These are phyloP conservation scores for Cinchona pubescens DNA, from an alignment of 257 asterid genomes.

Conservation along the genomic window DNA sequence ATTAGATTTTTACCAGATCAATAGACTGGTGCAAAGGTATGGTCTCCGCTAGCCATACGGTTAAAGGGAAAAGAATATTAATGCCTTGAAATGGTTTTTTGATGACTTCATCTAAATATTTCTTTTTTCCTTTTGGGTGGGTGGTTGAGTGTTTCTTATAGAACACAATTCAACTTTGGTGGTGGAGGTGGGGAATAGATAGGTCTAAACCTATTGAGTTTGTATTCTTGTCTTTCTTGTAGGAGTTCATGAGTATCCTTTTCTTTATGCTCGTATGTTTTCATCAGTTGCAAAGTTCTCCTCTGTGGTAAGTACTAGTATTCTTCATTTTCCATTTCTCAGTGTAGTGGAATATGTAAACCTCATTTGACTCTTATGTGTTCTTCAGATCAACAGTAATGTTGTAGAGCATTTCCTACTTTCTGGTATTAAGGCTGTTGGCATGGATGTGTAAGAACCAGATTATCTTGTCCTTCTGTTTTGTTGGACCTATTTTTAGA, in stretches of 20 bases:
- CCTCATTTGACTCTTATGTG: conserved; percentile 27
- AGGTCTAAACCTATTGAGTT: conserved; percentile 14
- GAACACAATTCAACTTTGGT: too few relatives aligned
- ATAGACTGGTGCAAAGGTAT: not conserved
- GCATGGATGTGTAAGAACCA: conserved; percentile 85
- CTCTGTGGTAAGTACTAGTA: conserved; percentile 53
- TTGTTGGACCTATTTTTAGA: conserved; percentile 9
- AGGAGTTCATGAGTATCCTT: conserved; percentile 77
- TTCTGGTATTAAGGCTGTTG: conserved; percentile 74
- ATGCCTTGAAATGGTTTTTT: not conserved
- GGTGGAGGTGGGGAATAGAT: conserved; percentile 8
- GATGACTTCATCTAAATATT: conserved; percentile 1
- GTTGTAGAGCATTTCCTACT: conserved; percentile 61
- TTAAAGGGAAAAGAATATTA: conserved; percentile 6
- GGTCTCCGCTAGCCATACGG: not conserved
- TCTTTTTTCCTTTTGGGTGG: not conserved
- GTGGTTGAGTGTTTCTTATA: not conserved
- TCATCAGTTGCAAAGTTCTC: conserved; percentile 81
- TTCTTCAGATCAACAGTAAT: conserved; percentile 65
- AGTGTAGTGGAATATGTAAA: not conserved
- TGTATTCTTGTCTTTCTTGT: conserved; percentile 28
- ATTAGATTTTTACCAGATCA: conserved; percentile 1
- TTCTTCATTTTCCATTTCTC: not conserved
- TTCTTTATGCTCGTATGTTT: conserved; percentile 87
- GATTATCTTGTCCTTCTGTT: conserved; percentile 15